Conservation (phyloP, 2,329 filamentous ascomycete species). For the Truncatella angustata region DNA sequence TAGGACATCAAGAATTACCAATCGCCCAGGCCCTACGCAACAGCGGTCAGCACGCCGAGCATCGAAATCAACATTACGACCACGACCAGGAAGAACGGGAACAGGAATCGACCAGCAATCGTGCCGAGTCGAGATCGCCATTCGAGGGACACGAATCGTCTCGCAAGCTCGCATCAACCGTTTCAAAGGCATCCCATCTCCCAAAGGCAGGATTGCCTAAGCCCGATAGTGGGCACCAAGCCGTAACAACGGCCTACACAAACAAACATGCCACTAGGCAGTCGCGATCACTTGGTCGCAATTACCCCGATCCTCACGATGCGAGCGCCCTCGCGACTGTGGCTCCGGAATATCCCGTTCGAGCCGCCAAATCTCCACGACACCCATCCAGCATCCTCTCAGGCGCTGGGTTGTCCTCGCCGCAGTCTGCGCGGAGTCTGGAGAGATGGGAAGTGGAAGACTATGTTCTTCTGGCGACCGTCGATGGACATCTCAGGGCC, state of each 20-base stretch:
- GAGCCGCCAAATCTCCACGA: conserved; percentile 82
- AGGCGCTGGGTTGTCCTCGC: conserved; percentile 70
- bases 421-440: conserved; percentile 92
- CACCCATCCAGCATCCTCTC: conserved; percentile 53
- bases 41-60: conserved; percentile 3
- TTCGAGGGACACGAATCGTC: conserved; percentile 18
- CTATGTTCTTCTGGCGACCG: conserved; percentile 99
- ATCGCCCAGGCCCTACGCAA: conserved; percentile 23
- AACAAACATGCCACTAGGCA: conserved; percentile 31
- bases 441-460: conserved; percentile 99
- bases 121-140: conserved; percentile 18
- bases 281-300: conserved; percentile 31
- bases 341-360: conserved; percentile 93
- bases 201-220: conserved; percentile 11
- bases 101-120: conserved; percentile 11
- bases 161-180: conserved; percentile 23
- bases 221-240: conserved; percentile 17
- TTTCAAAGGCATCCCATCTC: conserved; percentile 19
- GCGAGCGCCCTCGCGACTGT: conserved; percentile 96
- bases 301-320: conserved; percentile 54
- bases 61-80: conserved; percentile 16
- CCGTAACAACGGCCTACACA: conserved; percentile 21
- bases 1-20: conserved; percentile 21
- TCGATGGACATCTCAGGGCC: conserved; percentile 95
- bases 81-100: conserved; percentile 11